Percentiles rank a stretch among this genome's conserved stretches.
phyloP scores from a whole-genome alignment of 225 moss, liverwort and hornwort species.

The Physcomitrellopsis africana region DNA sequence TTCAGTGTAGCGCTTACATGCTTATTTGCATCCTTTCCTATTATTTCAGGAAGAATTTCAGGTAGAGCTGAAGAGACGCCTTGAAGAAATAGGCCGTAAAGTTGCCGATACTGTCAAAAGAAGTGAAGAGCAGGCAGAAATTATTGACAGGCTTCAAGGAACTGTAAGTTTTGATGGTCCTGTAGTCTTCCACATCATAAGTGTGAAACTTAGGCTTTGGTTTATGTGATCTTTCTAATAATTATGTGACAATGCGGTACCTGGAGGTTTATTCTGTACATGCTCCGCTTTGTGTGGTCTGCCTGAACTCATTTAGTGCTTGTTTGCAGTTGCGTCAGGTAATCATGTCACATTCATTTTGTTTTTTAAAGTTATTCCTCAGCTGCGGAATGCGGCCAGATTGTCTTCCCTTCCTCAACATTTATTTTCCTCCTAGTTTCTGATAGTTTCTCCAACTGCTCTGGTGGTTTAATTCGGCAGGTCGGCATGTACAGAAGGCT shows the following conservation, averaged over 20 bases:
- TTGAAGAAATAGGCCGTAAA: conserved; percentile 85
- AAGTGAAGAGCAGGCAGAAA: conserved; percentile 86
- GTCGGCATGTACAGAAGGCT: conserved; percentile 94
- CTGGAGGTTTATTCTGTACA: background rate
- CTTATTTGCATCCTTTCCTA: conserved; percentile 18
- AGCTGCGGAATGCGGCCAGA: background rate
- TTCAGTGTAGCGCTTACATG: background rate
- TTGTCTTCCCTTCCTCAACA: background rate
- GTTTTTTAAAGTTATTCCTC: conserved; percentile 6
- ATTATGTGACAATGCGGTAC: background rate
- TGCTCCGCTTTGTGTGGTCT: conserved; percentile 18
- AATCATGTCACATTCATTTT: background rate
- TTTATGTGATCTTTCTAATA: background rate
- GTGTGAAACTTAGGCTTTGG: conserved; percentile 6
- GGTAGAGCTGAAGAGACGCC: conserved; percentile 76
- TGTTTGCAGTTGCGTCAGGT: conserved; percentile 4
- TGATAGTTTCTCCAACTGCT: background rate
- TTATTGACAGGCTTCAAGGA: conserved; percentile 86
- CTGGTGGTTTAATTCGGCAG: conserved; percentile 37
- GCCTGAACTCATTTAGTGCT: background rate
- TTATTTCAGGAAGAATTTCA: conserved; percentile 71
- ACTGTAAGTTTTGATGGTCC: conserved; percentile 50
- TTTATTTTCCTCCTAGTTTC: background rate
- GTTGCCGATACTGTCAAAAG: conserved; percentile 79
- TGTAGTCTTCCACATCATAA: background rate